Conservation (phyloP, 2,329 filamentous ascomycete species). For the Chrysoporthe deuterocubensis region DNA sequence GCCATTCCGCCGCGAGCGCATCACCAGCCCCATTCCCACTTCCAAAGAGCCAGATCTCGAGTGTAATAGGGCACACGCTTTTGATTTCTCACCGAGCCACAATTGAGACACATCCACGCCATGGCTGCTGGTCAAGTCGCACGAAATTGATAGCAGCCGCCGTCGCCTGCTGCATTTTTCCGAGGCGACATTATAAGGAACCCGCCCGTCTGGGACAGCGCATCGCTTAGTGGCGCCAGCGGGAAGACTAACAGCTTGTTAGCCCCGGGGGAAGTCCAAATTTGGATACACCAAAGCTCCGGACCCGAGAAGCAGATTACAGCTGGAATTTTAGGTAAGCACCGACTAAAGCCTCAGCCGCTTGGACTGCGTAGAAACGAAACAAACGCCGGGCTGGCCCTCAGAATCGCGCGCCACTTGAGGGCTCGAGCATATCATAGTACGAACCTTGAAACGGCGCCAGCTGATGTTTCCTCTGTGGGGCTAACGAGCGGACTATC, state of each 20-base stretch:
- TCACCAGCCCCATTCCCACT: background rate
- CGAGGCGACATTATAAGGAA: background rate
- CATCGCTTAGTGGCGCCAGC: background rate
- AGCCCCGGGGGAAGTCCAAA: background rate
- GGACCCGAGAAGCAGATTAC: background rate
- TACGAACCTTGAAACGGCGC: conserved; percentile 4
- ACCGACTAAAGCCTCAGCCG: background rate
- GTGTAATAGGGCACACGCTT: background rate
- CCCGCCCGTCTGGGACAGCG: background rate
- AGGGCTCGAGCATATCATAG: conserved; percentile 1
- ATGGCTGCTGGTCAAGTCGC: background rate
- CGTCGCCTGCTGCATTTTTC: background rate
- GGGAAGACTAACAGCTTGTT: conserved; percentile 11
- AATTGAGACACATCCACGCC: background rate
- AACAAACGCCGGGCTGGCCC: background rate
- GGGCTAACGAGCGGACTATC: conserved; percentile 2
- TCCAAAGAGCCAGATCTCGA: background rate
- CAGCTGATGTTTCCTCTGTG: conserved; percentile 3
- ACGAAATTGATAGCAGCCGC: background rate
- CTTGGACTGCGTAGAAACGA: conserved; percentile 1
- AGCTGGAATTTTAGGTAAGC: background rate
- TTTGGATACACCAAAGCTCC: background rate
- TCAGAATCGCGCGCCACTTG: conserved; percentile 10
- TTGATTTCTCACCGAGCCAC: background rate
- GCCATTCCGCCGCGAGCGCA: background rate